These are phyloP conservation scores for Pharus latifolius DNA, from an alignment of 176 grass and related monocot genomes.

Conservation along the genomic window DNA sequence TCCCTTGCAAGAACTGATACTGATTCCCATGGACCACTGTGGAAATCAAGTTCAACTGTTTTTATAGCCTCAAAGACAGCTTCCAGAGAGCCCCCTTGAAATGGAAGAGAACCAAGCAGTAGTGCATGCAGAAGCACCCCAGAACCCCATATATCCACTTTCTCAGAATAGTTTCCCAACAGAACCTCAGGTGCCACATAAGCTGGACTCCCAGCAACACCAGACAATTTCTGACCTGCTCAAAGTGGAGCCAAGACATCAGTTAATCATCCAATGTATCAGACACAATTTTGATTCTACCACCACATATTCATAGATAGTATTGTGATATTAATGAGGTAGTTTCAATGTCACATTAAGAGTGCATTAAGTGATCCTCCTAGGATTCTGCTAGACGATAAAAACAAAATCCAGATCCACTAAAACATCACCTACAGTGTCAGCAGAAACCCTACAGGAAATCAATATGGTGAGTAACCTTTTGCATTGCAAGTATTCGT, in stretches of 20 bases:
- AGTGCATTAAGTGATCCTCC: background rate
- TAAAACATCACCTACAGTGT: background rate
- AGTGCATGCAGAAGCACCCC: slow-evolving; percentile 86
- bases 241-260: slow-evolving; percentile 2
- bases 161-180: slow-evolving; percentile 70
- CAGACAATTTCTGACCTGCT: slow-evolving; percentile 84
- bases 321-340: background rate
- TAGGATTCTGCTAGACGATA: background rate
- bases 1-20: slow-evolving; percentile 62
- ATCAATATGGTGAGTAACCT: background rate
- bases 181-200: slow-evolving; percentile 97
- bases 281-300: background rate
- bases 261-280: background rate
- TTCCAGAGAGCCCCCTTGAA: slow-evolving; percentile 62
- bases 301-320: background rate
- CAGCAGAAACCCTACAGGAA: background rate
- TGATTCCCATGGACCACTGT: slow-evolving; percentile 41
- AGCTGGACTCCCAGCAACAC: slow-evolving; percentile 81
- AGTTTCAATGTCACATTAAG: background rate
- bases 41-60: slow-evolving; percentile 67
- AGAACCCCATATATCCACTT: slow-evolving; percentile 85
- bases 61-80: slow-evolving; percentile 85
- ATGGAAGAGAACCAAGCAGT: slow-evolving; percentile 75
- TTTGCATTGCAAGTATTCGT: background rate
- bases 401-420: too few species aligned